Evolutionary conservation across 2,329 filamentous ascomycete species (phyloP).

Genomic region (Nigrospora osmanthi): DNA sequence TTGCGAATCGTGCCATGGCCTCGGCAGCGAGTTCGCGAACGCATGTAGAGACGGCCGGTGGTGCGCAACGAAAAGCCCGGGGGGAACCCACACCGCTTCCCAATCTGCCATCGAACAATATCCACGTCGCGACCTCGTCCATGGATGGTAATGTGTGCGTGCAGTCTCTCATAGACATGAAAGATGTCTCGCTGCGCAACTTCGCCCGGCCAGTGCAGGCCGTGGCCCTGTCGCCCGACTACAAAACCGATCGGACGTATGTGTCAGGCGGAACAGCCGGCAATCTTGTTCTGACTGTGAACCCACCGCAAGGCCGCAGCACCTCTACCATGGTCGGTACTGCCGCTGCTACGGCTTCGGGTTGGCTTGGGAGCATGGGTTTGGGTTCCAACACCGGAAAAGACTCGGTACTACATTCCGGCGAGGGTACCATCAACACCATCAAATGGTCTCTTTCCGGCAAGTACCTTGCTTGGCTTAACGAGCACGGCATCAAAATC

Average conservation of each 20-base stretch:
- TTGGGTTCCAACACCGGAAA: conserved; percentile 70
- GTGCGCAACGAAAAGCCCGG: conserved; percentile 39
- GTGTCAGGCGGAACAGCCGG: conserved; percentile 86
- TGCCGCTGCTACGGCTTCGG: conserved; percentile 75
- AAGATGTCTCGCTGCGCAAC: conserved; percentile 85
- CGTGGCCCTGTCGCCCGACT: conserved; percentile 91
- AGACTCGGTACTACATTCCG: conserved; percentile 81
- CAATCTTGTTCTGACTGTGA: conserved; percentile 77
- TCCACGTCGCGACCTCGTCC: conserved; percentile 88
- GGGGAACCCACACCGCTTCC: conserved; percentile 50
- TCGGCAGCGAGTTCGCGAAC: conserved; percentile 10
- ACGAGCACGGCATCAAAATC: conserved; percentile 95
- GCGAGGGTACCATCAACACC: conserved; percentile 82
- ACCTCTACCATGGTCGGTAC: conserved; percentile 82
- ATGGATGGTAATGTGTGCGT: conserved; percentile 95
- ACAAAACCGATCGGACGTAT: conserved; percentile 81
- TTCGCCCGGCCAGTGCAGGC: conserved; percentile 90
- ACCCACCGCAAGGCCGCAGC: conserved; percentile 70
- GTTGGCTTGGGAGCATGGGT: conserved; percentile 87
- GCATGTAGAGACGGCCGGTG: too few relatives aligned
- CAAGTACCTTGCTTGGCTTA: conserved; percentile 90
- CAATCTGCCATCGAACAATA: conserved; percentile 76
- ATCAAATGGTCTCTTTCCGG: conserved; percentile 95
- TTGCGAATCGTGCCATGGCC: conserved; percentile 22
- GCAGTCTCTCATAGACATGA: conserved; percentile 75